Evolutionary conservation across 1,284 basidiomycete species (phyloP).

Genomic region (Sphagnurus paluster): DNA sequence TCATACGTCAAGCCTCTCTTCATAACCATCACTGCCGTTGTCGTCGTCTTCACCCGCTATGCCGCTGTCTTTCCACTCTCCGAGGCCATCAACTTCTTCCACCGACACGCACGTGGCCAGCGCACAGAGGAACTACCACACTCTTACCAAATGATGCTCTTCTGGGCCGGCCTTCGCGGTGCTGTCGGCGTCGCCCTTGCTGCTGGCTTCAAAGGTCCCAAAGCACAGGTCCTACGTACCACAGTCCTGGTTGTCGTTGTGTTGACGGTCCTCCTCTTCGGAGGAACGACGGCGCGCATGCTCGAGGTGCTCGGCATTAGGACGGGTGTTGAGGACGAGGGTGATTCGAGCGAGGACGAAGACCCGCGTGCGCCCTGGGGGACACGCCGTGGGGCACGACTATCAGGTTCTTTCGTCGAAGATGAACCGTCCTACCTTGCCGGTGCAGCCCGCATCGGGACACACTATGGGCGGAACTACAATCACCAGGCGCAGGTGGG

Average conservation of each 20-base stretch:
- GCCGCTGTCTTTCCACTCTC: constrained; percentile 97
- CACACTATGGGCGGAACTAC: constrained; percentile 53
- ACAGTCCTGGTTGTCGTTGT: constrained; percentile 97
- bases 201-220: constrained; percentile 91
- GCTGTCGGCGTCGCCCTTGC: constrained; percentile 97
- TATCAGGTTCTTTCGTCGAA: constrained; percentile 38
- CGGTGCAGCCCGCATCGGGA: constrained; percentile 44
- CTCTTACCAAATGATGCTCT: constrained; percentile 98
- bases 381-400: constrained; percentile 10
- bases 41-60: constrained; percentile 94
- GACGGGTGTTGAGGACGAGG: constrained; percentile 94
- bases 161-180: constrained; percentile 97
- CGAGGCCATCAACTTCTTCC: constrained; percentile 91
- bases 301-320: constrained; percentile 95
- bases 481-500: constrained; percentile 59
- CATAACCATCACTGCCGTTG: constrained; percentile 86
- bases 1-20: constrained; percentile 95
- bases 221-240: constrained; percentile 88
- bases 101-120: constrained; percentile 79
- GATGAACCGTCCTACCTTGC: constrained; percentile 43
- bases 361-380: constrained; percentile 21
- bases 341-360: constrained; percentile 77
- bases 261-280: constrained; percentile 92
- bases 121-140: constrained; percentile 88
- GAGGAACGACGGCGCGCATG: constrained; percentile 96